Conservation (phyloP, 352 stramenopile species). For the Globisporangium camurandrum region DNA sequence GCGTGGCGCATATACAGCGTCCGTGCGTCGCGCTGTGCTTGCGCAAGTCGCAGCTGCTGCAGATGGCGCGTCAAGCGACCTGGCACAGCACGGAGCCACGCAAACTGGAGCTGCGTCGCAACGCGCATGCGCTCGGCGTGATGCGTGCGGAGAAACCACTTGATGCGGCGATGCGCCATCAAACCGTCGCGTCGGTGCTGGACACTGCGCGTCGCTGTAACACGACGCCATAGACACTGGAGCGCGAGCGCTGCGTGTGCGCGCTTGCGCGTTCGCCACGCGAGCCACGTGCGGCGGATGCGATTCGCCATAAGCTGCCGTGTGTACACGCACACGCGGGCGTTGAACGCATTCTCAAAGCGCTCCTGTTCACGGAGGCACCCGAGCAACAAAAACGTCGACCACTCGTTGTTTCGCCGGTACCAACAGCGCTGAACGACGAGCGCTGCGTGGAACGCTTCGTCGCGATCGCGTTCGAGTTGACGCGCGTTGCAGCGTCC, state of each 20-base stretch:
- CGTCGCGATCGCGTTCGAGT: conserved; percentile 20
- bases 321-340: conserved; percentile 32
- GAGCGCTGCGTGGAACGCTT: conserved; percentile 53
- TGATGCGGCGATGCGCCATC: conserved; percentile 63
- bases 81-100: conserved; percentile 50
- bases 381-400: conserved; percentile 72
- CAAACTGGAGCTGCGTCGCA: conserved; percentile 58
- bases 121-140: conserved; percentile 28
- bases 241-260: conserved; percentile 27
- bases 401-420: conserved; percentile 74
- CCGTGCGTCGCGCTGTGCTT: conserved; percentile 9
- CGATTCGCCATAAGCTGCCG: conserved; percentile 28
- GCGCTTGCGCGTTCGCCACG: conserved; percentile 18
- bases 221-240: conserved; percentile 38
- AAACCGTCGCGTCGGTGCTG: conserved; percentile 22
- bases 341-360: conserved; percentile 48
- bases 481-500: conserved; percentile 22
- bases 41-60: conserved; percentile 12
- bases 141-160: conserved; percentile 66
- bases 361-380: conserved; percentile 63
- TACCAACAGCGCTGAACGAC: conserved; percentile 78
- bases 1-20: conserved; percentile 19
- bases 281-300: conserved; percentile 35
- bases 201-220: conserved; percentile 19
- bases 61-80: conserved; percentile 43